Evolutionary conservation across 2,329 filamentous ascomycete genomes (phyloP).

Genomic region (Fusarium euwallaceae): DNA sequence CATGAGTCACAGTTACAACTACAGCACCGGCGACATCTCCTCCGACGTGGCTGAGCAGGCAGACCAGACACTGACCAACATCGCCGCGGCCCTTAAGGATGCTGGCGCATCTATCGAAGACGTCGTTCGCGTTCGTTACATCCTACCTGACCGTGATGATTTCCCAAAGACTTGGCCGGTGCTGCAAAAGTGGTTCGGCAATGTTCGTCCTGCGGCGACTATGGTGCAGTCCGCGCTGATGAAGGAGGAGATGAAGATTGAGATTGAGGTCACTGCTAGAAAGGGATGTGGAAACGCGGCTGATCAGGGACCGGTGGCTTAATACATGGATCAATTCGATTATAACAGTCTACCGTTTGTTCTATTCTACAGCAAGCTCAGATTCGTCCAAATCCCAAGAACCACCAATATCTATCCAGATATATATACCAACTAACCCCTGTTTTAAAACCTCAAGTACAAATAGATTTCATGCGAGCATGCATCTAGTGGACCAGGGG

Average conservation of each 20-base stretch:
- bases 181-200: slow-evolving; percentile 62
- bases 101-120: slow-evolving; percentile 60
- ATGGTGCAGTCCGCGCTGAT: slow-evolving; percentile 66
- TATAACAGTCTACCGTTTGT: neutral
- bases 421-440: neutral
- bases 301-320: neutral
- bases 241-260: slow-evolving; percentile 63
- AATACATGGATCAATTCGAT: neutral
- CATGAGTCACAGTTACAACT: slow-evolving; percentile 60
- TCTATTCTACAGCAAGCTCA: neutral
- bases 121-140: slow-evolving; percentile 66
- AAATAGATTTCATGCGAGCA: neutral
- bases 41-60: slow-evolving; percentile 61
- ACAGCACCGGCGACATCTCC: slow-evolving; percentile 61
- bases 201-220: slow-evolving; percentile 65
- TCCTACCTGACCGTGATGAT: slow-evolving; percentile 61
- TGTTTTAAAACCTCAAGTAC: neutral
- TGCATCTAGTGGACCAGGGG: slow-evolving; percentile 44
- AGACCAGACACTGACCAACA: slow-evolving; percentile 63
- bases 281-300: slow-evolving; percentile 41
- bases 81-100: slow-evolving; percentile 58
- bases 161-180: slow-evolving; percentile 65
- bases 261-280: slow-evolving; percentile 59
- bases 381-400: neutral
- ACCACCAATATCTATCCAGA: neutral